Conservation (phyloP, 2,329 filamentous ascomycete genomes). For the Aplosporella prunicola region DNA sequence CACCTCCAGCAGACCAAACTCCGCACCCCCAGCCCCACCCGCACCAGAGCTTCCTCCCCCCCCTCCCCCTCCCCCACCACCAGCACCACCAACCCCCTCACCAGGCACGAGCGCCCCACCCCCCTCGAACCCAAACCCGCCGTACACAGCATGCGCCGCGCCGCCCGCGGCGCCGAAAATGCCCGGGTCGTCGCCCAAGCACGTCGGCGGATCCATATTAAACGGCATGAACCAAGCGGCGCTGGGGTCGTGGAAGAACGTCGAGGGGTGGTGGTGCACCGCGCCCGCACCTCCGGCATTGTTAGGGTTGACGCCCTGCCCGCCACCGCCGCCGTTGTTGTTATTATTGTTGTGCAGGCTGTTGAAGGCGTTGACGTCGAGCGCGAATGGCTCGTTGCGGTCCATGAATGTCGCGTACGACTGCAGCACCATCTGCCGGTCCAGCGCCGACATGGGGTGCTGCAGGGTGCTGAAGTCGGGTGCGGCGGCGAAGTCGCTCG, state of each 20-base stretch:
- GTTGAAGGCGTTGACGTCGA: constrained; percentile 8
- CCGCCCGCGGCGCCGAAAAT: constrained; percentile 4
- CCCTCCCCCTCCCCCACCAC: no score
- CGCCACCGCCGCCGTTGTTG: constrained; percentile 1
- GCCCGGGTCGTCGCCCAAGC: constrained; percentile 28
- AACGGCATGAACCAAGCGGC: constrained; percentile 90
- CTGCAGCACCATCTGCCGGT: constrained; percentile 66
- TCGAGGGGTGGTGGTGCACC: not conserved
- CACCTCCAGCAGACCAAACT: no score
- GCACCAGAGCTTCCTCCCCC: no score
- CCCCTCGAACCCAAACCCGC: constrained; percentile 3
- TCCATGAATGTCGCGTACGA: constrained; percentile 45
- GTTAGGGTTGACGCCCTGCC: not conserved
- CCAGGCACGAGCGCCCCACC: not conserved
- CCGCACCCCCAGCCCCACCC: no score
- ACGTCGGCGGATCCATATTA: constrained; percentile 66
- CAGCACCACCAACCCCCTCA: not conserved
- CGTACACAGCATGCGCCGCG: constrained; percentile 5
- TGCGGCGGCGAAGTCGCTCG: constrained; percentile 1
- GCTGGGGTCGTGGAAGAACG: constrained; percentile 30
- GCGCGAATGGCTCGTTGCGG: constrained; percentile 15
- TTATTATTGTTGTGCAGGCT: constrained; percentile 6
- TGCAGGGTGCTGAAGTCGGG: constrained; percentile 20
- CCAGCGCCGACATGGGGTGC: constrained; percentile 56
- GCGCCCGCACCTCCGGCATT: not conserved